These are phyloP conservation scores for Penicillium malachiteum DNA, from an alignment of 495 filamentous ascomycete species.

Conservation along the genomic window DNA sequence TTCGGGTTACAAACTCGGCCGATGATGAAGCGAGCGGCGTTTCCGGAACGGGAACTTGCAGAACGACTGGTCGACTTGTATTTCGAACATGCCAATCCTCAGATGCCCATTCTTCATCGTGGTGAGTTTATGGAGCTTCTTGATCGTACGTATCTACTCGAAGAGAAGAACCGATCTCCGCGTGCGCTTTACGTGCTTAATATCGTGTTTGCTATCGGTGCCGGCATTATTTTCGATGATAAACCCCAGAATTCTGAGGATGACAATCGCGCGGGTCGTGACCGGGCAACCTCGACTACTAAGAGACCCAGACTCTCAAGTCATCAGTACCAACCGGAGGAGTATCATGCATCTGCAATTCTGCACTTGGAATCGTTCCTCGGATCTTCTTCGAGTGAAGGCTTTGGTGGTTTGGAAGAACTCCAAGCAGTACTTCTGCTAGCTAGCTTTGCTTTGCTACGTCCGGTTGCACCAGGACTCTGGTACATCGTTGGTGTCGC, in stretches of 20 bases:
- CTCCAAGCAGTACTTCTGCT: slow-evolving; percentile 87
- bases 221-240: slow-evolving; percentile 84
- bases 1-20: slow-evolving; percentile 91
- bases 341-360: slow-evolving; percentile 93
- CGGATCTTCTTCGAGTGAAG: slow-evolving; percentile 58
- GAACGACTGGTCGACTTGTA: slow-evolving; percentile 75
- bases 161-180: slow-evolving; percentile 68
- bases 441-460: slow-evolving; percentile 84
- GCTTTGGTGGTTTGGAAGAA: slow-evolving; percentile 82
- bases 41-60: slow-evolving; percentile 74
- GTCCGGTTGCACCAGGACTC: slow-evolving; percentile 87
- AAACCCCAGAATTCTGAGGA: slow-evolving; percentile 42
- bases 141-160: slow-evolving; percentile 69
- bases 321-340: slow-evolving; percentile 82
- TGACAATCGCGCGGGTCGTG: slow-evolving; percentile 32
- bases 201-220: slow-evolving; percentile 97
- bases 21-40: slow-evolving; percentile 79
- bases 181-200: slow-evolving; percentile 89
- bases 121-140: slow-evolving; percentile 84
- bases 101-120: slow-evolving; percentile 88
- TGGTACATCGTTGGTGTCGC: slow-evolving; percentile 98
- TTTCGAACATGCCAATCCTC: slow-evolving; percentile 94
- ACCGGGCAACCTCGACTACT: slow-evolving; percentile 37
- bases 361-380: slow-evolving; percentile 87
- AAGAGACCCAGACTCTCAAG: slow-evolving; percentile 54